Percentiles rank a stretch among this genome's conserved stretches.
phyloP scores from a whole-genome alignment of 2,329 filamentous ascomycete species.

The Colletotrichum musicola region DNA sequence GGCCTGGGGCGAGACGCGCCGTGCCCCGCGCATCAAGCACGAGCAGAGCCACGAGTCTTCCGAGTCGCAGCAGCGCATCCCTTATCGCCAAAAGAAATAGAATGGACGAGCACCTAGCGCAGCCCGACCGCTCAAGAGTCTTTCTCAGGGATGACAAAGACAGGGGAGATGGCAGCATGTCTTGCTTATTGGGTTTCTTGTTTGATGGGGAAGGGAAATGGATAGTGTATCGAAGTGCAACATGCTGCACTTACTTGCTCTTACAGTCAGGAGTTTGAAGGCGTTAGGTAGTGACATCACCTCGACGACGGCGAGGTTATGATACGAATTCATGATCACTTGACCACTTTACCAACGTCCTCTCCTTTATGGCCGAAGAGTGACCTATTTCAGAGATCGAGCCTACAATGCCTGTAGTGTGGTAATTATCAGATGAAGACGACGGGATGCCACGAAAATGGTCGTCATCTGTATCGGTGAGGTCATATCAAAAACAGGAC shows the following conservation, averaged over 20 bases:
- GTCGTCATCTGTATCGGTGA: slow-evolving; percentile 13
- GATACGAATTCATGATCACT: slow-evolving; percentile 15
- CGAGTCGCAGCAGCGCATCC: slow-evolving; percentile 33
- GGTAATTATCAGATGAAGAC: background rate
- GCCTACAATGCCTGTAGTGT: background rate
- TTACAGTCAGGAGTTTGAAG: slow-evolving; percentile 1
- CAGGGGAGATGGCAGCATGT: too few species aligned
- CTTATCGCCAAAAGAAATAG: slow-evolving; percentile 35
- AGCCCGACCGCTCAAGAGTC: too few species aligned
- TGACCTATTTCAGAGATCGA: background rate
- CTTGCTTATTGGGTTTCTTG: background rate
- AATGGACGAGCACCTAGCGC: background rate
- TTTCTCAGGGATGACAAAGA: too few species aligned
- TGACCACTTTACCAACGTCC: background rate
- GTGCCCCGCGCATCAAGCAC: slow-evolving; percentile 30
- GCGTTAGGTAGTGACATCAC: slow-evolving; percentile 4
- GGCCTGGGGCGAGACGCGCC: slow-evolving; percentile 29
- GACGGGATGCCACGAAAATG: background rate
- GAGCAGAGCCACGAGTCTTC: slow-evolving; percentile 35
- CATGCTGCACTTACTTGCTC: too few species aligned
- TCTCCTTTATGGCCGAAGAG: background rate
- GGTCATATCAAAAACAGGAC: slow-evolving; percentile 20
- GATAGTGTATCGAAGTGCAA: too few species aligned
- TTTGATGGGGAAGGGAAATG: background rate
- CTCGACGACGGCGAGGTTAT: background rate